These are phyloP conservation scores for Pinus taeda DNA, from an alignment of 75 land plant species.

Conservation along the genomic window DNA sequence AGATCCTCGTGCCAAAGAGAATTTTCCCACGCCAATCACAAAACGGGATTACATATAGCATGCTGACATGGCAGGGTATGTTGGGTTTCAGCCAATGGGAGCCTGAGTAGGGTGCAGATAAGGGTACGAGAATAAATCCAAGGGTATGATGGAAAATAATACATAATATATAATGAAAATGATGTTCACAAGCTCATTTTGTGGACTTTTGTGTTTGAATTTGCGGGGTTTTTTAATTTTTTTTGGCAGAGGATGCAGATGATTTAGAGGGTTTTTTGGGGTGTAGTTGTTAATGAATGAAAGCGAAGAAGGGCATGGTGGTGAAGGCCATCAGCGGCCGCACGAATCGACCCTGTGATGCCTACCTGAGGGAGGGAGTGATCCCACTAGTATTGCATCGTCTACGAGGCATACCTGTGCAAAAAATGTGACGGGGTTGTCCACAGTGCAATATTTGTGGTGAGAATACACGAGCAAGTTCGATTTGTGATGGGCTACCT, in stretches of 20 bases:
- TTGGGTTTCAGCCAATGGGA: neutral
- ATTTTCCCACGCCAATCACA: neutral
- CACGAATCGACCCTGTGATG: conserved; percentile 77
- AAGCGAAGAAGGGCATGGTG: conserved; percentile 14
- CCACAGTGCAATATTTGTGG: conserved; percentile 84
- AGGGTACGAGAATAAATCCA: neutral
- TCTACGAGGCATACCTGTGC: conserved; percentile 91
- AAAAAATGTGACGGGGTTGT: conserved; percentile 72
- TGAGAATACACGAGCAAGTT: conserved; percentile 76
- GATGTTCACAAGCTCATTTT: neutral
- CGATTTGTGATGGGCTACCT: conserved; percentile 34
- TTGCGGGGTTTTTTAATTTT: neutral
- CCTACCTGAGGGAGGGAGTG: conserved; percentile 64
- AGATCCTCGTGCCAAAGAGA: no score
- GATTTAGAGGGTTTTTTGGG: neutral
- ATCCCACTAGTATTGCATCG: conserved; percentile 87
- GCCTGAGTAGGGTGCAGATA: neutral
- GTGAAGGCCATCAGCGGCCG: conserved; percentile 61
- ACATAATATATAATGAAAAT: neutral
- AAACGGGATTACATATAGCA: neutral
- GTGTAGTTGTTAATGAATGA: neutral
- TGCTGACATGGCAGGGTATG: neutral
- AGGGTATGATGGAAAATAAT: neutral
- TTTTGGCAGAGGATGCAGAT: neutral
- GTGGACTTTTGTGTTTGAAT: neutral